A percentile compares a stretch with the other conserved stretches of the same genome.
Evolutionary conservation across 352 stramenopile genomes (phyloP).

Genomic region (Aphanomyces astaci): DNA sequence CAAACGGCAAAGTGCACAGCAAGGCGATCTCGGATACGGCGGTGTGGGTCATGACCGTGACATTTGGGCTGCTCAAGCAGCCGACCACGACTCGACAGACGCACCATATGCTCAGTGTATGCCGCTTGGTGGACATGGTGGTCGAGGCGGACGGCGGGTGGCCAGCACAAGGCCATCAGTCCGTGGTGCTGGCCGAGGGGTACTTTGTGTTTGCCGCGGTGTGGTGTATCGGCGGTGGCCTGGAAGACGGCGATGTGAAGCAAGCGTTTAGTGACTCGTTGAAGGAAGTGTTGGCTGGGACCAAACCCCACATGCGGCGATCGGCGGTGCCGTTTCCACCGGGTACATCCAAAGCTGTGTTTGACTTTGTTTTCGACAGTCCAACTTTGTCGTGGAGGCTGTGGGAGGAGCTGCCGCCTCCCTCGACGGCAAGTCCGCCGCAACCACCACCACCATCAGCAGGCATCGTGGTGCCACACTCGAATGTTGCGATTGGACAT

Average conservation of each 20-base stretch:
- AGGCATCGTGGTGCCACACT: not conserved
- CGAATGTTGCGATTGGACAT: not conserved
- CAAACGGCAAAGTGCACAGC: not conserved
- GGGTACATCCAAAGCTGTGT: not conserved
- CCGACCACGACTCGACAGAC: not conserved
- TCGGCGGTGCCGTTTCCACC: not conserved
- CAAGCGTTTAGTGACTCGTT: not conserved
- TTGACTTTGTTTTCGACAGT: conserved; percentile 17
- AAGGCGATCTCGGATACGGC: not conserved
- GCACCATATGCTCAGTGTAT: not conserved
- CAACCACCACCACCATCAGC: no score
- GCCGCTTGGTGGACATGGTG: not conserved
- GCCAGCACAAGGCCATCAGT: not conserved
- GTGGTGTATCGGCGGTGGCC: not conserved
- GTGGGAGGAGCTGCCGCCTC: not conserved
- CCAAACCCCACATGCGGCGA: not conserved
- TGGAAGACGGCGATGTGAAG: not conserved
- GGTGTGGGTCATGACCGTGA: not conserved
- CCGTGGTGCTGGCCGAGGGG: not conserved
- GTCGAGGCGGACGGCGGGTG: not conserved
- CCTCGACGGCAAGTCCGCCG: not conserved
- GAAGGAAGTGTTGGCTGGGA: not conserved
- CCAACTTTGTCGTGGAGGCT: not conserved
- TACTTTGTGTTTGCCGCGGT: conserved; percentile 14
- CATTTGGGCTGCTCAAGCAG: not conserved